phyloP scores from a whole-genome alignment of 257 asterid species.

The Solanum ossicruentum region DNA sequence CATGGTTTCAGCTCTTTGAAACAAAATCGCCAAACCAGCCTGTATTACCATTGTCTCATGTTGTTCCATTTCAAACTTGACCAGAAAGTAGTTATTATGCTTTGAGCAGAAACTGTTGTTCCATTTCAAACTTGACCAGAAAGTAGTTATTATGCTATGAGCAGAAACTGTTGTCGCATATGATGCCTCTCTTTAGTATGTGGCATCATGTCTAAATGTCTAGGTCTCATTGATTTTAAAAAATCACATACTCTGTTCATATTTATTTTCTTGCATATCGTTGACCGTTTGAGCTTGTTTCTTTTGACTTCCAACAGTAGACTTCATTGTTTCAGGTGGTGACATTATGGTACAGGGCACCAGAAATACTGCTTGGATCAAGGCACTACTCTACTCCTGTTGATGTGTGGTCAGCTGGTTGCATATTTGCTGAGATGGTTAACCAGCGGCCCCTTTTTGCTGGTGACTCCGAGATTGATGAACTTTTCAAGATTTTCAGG shows the following conservation, averaged over 20 bases:
- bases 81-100: neutral
- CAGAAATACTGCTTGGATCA: slow-evolving; percentile 9
- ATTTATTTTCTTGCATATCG: neutral
- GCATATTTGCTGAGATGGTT: slow-evolving; percentile 18
- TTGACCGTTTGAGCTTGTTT: neutral
- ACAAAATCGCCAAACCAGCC: neutral
- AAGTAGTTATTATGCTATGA: neutral
- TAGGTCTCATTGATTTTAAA: neutral
- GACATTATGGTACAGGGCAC: slow-evolving; percentile 28
- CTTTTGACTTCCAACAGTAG: neutral
- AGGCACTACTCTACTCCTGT: slow-evolving; percentile 6
- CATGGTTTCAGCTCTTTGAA: neutral
- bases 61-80: neutral
- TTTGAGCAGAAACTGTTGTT: neutral
- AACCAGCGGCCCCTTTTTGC: slow-evolving; percentile 8
- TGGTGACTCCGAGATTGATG: slow-evolving; percentile 1
- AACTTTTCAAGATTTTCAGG: slow-evolving; percentile 7
- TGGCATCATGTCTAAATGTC: neutral
- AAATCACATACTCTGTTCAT: neutral
- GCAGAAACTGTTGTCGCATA: neutral
- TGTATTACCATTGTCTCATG: neutral
- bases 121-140: no score
- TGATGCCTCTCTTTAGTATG: neutral
- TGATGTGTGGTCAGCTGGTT: slow-evolving; percentile 14
- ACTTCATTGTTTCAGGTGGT: slow-evolving; percentile 51